Conservation (phyloP, 495 filamentous ascomycete genomes). For the Aspergillus kassunensis region DNA sequence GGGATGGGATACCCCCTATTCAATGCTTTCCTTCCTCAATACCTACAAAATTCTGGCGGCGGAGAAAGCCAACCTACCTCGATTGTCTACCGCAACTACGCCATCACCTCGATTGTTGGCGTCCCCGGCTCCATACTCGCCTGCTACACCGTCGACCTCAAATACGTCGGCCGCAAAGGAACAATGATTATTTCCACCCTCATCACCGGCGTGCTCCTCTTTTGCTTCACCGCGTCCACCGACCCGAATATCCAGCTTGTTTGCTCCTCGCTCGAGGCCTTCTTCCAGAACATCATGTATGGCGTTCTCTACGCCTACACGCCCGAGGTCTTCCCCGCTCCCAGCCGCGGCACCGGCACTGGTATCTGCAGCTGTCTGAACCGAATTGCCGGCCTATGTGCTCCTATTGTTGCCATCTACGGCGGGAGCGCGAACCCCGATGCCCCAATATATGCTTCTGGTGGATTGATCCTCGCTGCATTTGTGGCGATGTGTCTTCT, state of each 20-base stretch:
- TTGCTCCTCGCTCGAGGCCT: slow-evolving; percentile 51
- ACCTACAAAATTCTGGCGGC: slow-evolving; percentile 43
- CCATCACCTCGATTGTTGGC: slow-evolving; percentile 55
- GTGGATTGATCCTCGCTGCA: slow-evolving; percentile 46
- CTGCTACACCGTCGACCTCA: slow-evolving; percentile 53
- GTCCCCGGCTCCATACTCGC: slow-evolving; percentile 54
- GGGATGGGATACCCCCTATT: slow-evolving; percentile 57
- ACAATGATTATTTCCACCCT: slow-evolving; percentile 53
- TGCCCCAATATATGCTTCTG: slow-evolving; percentile 51
- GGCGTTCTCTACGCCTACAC: slow-evolving; percentile 60
- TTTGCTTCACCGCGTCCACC: slow-evolving; percentile 52
- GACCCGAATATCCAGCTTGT: slow-evolving; percentile 46
- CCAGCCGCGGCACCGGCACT: slow-evolving; percentile 54
- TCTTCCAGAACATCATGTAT: slow-evolving; percentile 65
- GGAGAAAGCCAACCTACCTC: slow-evolving; percentile 32
- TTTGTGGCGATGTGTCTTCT: slow-evolving; percentile 49
- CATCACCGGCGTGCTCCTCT: slow-evolving; percentile 55
- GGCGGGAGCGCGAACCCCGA: slow-evolving; percentile 37
- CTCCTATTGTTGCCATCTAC: slow-evolving; percentile 55
- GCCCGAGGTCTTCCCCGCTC: slow-evolving; percentile 58
- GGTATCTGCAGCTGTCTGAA: slow-evolving; percentile 56
- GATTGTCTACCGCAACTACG: slow-evolving; percentile 58
- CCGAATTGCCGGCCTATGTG: slow-evolving; percentile 54
- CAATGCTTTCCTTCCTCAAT: slow-evolving; percentile 59
- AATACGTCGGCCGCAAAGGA: slow-evolving; percentile 57